Evolutionary conservation across 2,329 filamentous ascomycete genomes (phyloP).

Genomic region (Apiospora arundinis): DNA sequence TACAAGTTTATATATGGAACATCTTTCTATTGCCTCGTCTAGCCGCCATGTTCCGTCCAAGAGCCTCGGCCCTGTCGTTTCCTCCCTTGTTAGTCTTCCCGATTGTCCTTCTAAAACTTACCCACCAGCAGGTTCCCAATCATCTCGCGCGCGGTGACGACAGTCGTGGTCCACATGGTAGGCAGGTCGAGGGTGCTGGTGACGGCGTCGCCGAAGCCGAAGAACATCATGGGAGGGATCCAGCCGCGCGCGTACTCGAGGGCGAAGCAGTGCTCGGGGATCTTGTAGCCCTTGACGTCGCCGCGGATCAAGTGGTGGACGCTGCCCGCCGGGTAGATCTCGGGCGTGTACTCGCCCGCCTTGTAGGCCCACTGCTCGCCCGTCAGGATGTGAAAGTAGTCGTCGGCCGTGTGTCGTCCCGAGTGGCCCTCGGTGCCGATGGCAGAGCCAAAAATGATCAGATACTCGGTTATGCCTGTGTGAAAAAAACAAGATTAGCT

Average conservation of each 20-base stretch:
- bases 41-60: no score
- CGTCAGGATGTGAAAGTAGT: constrained; percentile 90
- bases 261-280: constrained; percentile 78
- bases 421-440: constrained; percentile 88
- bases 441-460: constrained; percentile 86
- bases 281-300: constrained; percentile 81
- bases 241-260: constrained; percentile 86
- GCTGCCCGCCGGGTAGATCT: constrained; percentile 72
- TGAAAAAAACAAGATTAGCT: background rate
- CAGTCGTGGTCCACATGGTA: constrained; percentile 80
- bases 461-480: constrained; percentile 76
- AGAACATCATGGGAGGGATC: constrained; percentile 95
- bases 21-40: no score
- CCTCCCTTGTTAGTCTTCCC: no score
- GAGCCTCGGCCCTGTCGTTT: no score
- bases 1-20: no score
- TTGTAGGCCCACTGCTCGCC: constrained; percentile 80
- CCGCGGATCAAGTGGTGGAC: constrained; percentile 77
- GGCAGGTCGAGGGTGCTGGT: constrained; percentile 82
- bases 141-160: constrained; percentile 79
- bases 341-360: constrained; percentile 69
- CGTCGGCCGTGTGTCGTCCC: constrained; percentile 88
- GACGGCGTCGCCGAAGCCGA: constrained; percentile 84
- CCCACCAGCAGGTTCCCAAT: constrained; percentile 71
- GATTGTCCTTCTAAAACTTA: constrained; percentile 64